A percentile compares a stretch with the other conserved stretches of the same genome.
These are phyloP conservation scores for Uncinocarpus reesii DNA, from an alignment of 2,329 filamentous ascomycete genomes.

Conservation along the genomic window DNA sequence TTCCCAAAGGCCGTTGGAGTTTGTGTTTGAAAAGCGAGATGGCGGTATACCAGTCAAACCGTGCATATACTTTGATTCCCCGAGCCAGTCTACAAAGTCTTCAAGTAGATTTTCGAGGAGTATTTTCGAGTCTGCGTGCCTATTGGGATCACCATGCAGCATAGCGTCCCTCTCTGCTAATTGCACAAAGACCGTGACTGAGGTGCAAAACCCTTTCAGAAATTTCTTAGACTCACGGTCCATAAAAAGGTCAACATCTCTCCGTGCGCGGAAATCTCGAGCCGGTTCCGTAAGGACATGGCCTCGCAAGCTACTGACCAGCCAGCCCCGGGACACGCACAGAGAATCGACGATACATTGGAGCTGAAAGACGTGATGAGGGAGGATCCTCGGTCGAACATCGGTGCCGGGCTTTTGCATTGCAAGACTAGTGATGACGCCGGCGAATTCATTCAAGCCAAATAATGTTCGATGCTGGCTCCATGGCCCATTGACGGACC, in stretches of 20 bases:
- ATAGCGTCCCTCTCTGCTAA: conserved; percentile 16
- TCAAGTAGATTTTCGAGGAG: conserved; percentile 22
- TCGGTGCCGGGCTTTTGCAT: conserved; percentile 37
- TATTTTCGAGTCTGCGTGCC: conserved; percentile 2
- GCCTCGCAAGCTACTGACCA: conserved; percentile 23
- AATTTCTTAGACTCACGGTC: conserved; percentile 27
- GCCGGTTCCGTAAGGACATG: conserved; percentile 32
- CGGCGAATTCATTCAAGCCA: conserved; percentile 41
- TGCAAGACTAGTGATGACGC: conserved; percentile 36
- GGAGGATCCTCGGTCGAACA: conserved; percentile 35
- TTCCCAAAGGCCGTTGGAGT: conserved; percentile 35
- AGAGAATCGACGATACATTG: conserved; percentile 44
- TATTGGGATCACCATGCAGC: neutral
- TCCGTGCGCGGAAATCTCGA: conserved; percentile 28
- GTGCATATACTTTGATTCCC: conserved; percentile 29
- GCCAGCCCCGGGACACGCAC: conserved; percentile 39
- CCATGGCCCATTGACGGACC: conserved; percentile 34
- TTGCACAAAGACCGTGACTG: conserved; percentile 25
- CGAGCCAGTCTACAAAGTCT: conserved; percentile 33
- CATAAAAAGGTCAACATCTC: conserved; percentile 39
- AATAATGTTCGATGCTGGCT: conserved; percentile 32
- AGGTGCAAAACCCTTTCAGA: conserved; percentile 25
- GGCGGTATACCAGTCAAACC: conserved; percentile 30
- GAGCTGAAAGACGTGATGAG: conserved; percentile 42
- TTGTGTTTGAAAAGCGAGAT: conserved; percentile 35